Conservation (phyloP, 176 grass and related monocot species). For the Aegilops speltoides region DNA sequence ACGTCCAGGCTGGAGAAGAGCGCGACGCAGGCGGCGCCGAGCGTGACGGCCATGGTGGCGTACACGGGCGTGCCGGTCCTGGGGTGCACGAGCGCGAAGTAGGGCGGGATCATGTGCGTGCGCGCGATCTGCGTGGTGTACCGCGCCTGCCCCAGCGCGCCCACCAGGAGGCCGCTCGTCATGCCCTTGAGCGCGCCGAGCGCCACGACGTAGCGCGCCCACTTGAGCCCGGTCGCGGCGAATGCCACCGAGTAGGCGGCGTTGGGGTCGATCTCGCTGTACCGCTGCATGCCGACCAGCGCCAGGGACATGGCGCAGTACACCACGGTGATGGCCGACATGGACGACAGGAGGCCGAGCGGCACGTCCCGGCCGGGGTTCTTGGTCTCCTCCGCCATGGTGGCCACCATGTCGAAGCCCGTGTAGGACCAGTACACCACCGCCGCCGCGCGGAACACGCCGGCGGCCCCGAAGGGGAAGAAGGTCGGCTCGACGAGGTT, state of each 20-base stretch:
- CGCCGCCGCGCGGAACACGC: constrained; percentile 7
- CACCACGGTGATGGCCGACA: constrained; percentile 18
- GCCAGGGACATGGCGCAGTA: constrained; percentile 9
- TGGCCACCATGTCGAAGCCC: constrained; percentile 18
- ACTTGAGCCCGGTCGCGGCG: background rate
- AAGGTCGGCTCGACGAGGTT: constrained; percentile 17
- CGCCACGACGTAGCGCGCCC: constrained; percentile 10
- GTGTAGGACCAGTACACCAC: constrained; percentile 23
- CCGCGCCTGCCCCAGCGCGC: constrained; percentile 18
- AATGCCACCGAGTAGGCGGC: constrained; percentile 8
- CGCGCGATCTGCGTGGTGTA: constrained; percentile 19
- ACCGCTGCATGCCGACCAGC: constrained; percentile 1
- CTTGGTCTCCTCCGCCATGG: constrained; percentile 18
- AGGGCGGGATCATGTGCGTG: constrained; percentile 17
- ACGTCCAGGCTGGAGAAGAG: constrained; percentile 23
- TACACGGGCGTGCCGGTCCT: constrained; percentile 14
- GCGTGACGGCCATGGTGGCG: constrained; percentile 17
- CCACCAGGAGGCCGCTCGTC: constrained; percentile 19
- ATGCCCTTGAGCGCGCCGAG: constrained; percentile 18
- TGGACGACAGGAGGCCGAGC: constrained; percentile 4
- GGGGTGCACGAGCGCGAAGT: constrained; percentile 21
- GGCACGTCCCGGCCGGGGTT: constrained; percentile 11
- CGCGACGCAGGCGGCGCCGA: constrained; percentile 7
- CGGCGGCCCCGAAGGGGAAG: constrained; percentile 15
- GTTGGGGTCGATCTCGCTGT: constrained; percentile 16